Base-by-base conservation (phyloP, 768 basidiomycete genomes). In the Xanthoconium stramineum region DNA sequence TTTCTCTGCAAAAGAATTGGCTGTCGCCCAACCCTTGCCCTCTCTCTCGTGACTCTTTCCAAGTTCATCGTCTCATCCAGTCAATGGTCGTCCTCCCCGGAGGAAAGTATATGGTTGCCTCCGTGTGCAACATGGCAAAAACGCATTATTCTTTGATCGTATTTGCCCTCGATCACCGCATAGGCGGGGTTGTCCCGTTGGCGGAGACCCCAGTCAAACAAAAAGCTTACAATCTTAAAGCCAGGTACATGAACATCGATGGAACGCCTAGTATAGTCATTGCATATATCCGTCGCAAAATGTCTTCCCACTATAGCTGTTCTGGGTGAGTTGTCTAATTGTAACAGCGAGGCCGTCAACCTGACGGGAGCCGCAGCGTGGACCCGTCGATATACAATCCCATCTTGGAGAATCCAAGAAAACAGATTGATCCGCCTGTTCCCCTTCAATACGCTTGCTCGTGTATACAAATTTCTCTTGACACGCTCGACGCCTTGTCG, bases 101-200 rank as follows among this genome's bases (percentile, higher is more conserved):
- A 1, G 86, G 87, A 19, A 85, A 83, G 61, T 85, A 84, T 59
- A 78, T 88, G 59, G 71, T 87, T 36, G 83, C 84, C 1, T 87
- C 85, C 11, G 79, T 81, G 6, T 75, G 72, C 59, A 80, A 84
- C 62, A 60, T 62, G 4, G 66, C 68, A 13, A 74, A 72, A 50
- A 73, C 71, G 35, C 75, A 75, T 37, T 85, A 80, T 63, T 80
- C 76, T 43, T 65, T 89, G 30, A 67, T 76, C 13, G 68, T 88
- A 1, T 87, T 78, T 57, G 74, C 75, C 19, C 71, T 88, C 54
- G 86, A 88, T 65, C 79, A 85, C 55, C 78, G 65, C 35, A 72
- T 52, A 40, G 57, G 80, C 72, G 49, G 76, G 32, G 50, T 69
- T 63, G 51, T 76, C n/a, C 63, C 80, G 2, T 58, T 87, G 58